Conservation (phyloP, 1,139 yeast species). For the Candida sanyaensis region DNA sequence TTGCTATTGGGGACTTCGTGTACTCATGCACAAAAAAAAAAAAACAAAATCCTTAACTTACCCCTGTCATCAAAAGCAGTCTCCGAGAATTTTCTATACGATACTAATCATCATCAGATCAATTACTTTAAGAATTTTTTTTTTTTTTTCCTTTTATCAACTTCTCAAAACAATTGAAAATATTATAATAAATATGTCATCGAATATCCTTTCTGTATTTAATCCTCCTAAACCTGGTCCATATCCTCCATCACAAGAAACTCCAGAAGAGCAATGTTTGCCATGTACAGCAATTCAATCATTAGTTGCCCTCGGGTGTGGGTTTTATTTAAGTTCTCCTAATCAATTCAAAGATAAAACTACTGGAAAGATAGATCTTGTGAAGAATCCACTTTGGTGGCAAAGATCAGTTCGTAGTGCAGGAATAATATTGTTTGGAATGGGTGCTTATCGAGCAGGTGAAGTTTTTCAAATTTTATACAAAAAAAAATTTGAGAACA, state of each 20-base stretch:
- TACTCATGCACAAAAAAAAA: background rate
- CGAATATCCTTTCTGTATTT: constrained; percentile 40
- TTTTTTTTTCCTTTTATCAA: background rate
- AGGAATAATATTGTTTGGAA: constrained; percentile 37
- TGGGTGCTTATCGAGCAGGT: constrained; percentile 40
- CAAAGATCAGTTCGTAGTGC: constrained; percentile 34
- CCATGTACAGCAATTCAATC: constrained; percentile 46
- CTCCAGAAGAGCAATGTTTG: constrained; percentile 29
- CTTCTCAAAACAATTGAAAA: too few species aligned
- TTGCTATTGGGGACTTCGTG: background rate
- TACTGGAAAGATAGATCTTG: constrained; percentile 32
- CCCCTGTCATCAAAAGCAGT: background rate
- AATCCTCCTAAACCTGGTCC: constrained; percentile 38
- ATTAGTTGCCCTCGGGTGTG: constrained; percentile 34
- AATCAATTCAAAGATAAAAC: constrained; percentile 32
- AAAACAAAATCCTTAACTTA: too few species aligned
- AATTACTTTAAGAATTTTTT: too few species aligned
- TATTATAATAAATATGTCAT: constrained; percentile 19
- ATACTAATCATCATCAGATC: background rate
- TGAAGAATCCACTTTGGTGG: constrained; percentile 46
- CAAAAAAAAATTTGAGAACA: constrained; percentile 10
- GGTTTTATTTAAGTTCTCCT: constrained; percentile 32
- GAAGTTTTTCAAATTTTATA: constrained; percentile 26
- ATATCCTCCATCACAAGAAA: constrained; percentile 19
- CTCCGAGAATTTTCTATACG: background rate